Percentiles rank a stretch among this genome's conserved stretches.
Conservation (phyloP, 495 filamentous ascomycete genomes). For the Neohortaea acidophila region DNA sequence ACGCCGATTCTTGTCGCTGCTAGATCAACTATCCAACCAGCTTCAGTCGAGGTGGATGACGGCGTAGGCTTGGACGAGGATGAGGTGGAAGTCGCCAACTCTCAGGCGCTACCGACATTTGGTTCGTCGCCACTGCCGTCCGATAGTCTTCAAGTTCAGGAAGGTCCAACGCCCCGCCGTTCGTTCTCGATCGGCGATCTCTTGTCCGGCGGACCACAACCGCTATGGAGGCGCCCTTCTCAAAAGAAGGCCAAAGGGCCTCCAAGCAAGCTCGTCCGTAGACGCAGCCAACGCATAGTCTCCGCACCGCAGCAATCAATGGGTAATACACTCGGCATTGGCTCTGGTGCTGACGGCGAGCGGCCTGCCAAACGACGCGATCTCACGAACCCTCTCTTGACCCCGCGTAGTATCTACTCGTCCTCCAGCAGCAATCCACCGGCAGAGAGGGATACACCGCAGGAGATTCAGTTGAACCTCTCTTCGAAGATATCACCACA, state of each 20-base stretch:
- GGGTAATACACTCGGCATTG: slow-evolving; percentile 18
- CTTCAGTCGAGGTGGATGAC: slow-evolving; percentile 23
- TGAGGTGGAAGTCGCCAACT: neutral
- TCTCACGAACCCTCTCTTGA: slow-evolving; percentile 20
- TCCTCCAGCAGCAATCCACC: slow-evolving; percentile 2
- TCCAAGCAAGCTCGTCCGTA: slow-evolving; percentile 16
- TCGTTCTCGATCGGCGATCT: slow-evolving; percentile 29
- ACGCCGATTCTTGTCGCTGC: slow-evolving; percentile 10
- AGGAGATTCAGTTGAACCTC: slow-evolving; percentile 7
- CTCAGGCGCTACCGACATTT: neutral
- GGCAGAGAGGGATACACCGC: neutral
- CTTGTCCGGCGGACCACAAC: slow-evolving; percentile 18
- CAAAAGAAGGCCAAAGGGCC: slow-evolving; percentile 13
- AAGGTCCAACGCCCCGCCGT: slow-evolving; percentile 14
- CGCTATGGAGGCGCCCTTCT: slow-evolving; percentile 20
- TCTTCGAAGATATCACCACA: too few species aligned
- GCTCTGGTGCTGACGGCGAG: slow-evolving; percentile 15
- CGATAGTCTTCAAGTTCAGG: neutral
- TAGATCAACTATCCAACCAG: slow-evolving; percentile 14
- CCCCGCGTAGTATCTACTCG: slow-evolving; percentile 19
- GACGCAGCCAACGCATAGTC: slow-evolving; percentile 6
- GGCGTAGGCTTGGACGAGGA: slow-evolving; percentile 8
- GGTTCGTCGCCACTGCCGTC: slow-evolving; percentile 11
- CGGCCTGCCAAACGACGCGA: slow-evolving; percentile 23
- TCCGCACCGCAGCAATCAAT: slow-evolving; percentile 23